phyloP scores from a whole-genome alignment of 805 yeast species.

The Wickerhamiella musiphila region DNA sequence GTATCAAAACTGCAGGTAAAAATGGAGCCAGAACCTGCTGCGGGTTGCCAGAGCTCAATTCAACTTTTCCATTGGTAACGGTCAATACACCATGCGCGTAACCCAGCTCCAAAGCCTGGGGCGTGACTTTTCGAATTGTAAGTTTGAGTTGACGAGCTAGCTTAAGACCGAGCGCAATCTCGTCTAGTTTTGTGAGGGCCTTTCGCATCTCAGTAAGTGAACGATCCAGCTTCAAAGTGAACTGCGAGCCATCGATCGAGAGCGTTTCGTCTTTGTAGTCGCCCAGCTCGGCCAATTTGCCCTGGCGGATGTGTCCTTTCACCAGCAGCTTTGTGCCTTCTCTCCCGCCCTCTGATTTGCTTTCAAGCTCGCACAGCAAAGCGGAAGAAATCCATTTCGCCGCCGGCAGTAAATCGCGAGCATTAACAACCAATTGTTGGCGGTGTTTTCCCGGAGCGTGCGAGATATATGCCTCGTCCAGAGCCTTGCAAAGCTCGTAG shows the following conservation, averaged over 20 bases:
- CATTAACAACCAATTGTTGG: constrained; percentile 10
- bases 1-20: constrained; percentile 15
- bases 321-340: constrained; percentile 1
- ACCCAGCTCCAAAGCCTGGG: constrained; percentile 10
- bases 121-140: constrained; percentile 10
- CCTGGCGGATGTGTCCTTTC: constrained; percentile 8
- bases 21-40: constrained; percentile 13
- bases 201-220: constrained; percentile 4
- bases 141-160: constrained; percentile 10
- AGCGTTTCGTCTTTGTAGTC: neutral
- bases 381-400: constrained; percentile 14
- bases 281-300: constrained; percentile 7
- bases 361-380: constrained; percentile 8
- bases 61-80: constrained; percentile 8
- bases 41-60: constrained; percentile 12
- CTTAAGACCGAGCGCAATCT: constrained; percentile 11
- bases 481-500: constrained; percentile 18
- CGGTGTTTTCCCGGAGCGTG: constrained; percentile 7
- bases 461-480: constrained; percentile 13
- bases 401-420: constrained; percentile 7
- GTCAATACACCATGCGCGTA: constrained; percentile 11
- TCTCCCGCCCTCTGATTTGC: neutral
- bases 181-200: constrained; percentile 8
- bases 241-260: constrained; percentile 4
- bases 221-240: constrained; percentile 2